phyloP scores from a whole-genome alignment of 495 filamentous ascomycete genomes.

The Penicillium lividum region DNA sequence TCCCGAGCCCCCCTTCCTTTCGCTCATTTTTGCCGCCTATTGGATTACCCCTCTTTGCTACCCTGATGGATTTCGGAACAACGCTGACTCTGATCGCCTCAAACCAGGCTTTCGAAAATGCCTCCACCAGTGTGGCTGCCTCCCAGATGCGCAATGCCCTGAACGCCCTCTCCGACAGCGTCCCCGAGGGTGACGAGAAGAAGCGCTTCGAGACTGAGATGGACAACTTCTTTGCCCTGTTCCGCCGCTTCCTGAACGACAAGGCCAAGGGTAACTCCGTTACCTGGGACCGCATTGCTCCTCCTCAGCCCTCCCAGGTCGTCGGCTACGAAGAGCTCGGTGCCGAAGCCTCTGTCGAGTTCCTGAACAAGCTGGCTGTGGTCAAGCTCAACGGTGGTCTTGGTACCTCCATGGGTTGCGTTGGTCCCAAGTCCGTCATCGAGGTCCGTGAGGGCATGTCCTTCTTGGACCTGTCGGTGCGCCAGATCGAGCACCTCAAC shows the following conservation, averaged over 20 bases:
- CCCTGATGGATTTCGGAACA: conserved; percentile 5
- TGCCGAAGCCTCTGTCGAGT: conserved; percentile 83
- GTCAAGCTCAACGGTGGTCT: conserved; percentile 99
- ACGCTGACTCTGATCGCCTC: conserved; percentile 20
- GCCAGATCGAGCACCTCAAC: conserved; percentile 99
- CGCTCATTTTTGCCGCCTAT: not conserved
- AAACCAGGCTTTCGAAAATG: conserved; percentile 94
- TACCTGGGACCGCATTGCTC: conserved; percentile 95
- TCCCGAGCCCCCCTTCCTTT: not conserved
- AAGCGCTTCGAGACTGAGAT: conserved; percentile 97
- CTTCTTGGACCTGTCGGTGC: conserved; percentile 97
- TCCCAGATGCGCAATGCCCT: conserved; percentile 98
- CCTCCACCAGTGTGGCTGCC: conserved; percentile 94
- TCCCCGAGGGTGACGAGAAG: conserved; percentile 79
- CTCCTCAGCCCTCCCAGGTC: conserved; percentile 87
- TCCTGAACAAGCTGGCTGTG: conserved; percentile 96
- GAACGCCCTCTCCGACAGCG: conserved; percentile 86
- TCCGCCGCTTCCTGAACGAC: conserved; percentile 96
- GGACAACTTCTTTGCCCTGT: conserved; percentile 99
- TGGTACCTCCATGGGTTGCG: conserved; percentile 99
- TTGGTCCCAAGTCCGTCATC: conserved; percentile 99
- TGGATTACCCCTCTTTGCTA: conserved; percentile 1
- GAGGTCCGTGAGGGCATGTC: conserved; percentile 99
- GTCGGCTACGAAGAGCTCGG: conserved; percentile 87
- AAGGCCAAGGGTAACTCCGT: conserved; percentile 95